Evolutionary conservation across 2,329 filamentous ascomycete species (phyloP).

Genomic region (Davidsoniella virescens): DNA sequence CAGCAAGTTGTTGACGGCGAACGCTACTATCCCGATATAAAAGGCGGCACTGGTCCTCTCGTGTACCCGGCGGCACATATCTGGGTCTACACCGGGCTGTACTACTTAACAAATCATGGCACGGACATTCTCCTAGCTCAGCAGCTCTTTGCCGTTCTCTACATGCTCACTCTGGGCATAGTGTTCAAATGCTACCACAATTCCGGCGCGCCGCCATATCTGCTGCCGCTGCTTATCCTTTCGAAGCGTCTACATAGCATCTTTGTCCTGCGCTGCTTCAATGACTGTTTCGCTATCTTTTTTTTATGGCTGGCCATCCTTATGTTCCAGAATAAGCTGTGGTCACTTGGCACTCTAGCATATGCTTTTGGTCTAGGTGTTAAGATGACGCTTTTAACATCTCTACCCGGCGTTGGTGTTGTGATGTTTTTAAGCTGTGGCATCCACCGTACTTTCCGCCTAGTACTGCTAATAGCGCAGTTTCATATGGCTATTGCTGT

Average conservation of each 20-base stretch:
- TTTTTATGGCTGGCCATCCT: constrained; percentile 73
- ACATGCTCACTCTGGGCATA: constrained; percentile 56
- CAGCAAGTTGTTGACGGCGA: constrained; percentile 66
- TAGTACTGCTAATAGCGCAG: constrained; percentile 57
- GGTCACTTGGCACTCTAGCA: constrained; percentile 53
- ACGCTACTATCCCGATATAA: constrained; percentile 71
- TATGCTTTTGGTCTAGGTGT: constrained; percentile 74
- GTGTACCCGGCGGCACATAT: constrained; percentile 93
- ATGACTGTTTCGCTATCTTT: constrained; percentile 78
- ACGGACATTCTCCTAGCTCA: constrained; percentile 67
- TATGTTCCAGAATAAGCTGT: constrained; percentile 56
- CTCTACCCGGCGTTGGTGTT: constrained; percentile 63
- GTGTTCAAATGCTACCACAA: constrained; percentile 71
- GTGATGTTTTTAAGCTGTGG: constrained; percentile 62
- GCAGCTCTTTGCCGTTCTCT: constrained; percentile 63
- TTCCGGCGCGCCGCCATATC: constrained; percentile 68
- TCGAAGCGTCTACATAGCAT: constrained; percentile 91
- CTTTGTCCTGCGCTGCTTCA: constrained; percentile 84
- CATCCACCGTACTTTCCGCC: constrained; percentile 48
- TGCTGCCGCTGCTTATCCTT: constrained; percentile 69
- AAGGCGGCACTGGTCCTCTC: constrained; percentile 77
- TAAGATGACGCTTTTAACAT: constrained; percentile 84
- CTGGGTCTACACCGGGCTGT: constrained; percentile 71
- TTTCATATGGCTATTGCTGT: constrained; percentile 52
- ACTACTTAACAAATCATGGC: constrained; percentile 61